Evolutionary conservation across 2,329 filamentous ascomycete genomes (phyloP), one percentile per base, ranked within the genome.

Genomic region (Orbilia ellipsospora): DNA sequence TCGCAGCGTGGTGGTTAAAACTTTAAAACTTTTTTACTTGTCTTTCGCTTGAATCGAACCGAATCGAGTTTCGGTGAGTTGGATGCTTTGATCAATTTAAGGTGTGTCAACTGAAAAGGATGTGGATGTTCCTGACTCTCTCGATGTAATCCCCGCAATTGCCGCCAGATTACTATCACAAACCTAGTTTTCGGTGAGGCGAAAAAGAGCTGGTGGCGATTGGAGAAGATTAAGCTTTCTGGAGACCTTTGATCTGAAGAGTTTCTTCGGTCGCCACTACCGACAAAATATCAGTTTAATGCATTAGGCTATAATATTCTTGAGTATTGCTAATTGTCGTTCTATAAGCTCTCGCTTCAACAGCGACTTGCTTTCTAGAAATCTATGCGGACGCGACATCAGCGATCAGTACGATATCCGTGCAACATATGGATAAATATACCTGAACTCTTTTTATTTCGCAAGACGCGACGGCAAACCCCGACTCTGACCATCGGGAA

Each of bases 81-180:
- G 31, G 31, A 36, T 6, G 5, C 6, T 36, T 36, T 6, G 6
- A 10, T 7, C 26, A 23, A 44, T 42, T 56, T 73, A 73, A 73
- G 69, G 69, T 73, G 69, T 73, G 69, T 73, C 69, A 10, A 73
- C 52, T 5, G 61, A 36, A 45, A 13, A 52, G n/a, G 48, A 57
- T 63, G 36, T 56, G 62, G 40, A 62, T 63, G 57, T 67, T 4
- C 62, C 69, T 73, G 62, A 57, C 50, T 45, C 62, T 73, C 61
- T 64, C 54, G 13, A 18, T 20, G 16, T 36, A 60, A 62, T 63
- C 63, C 56, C 5, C 56, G 61, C 26, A 73, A 55, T 73, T 73
- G 69, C 69, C 62, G 56, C 62, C 51, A 57, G 18, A 48, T 36
- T 36, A 10, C 3, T 6, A 36, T 36, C 5, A 54, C 23, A 16